Base-by-base conservation (phyloP, 192 early-diverging fungal species). In the Fimicolochytrium jonesii region DNA sequence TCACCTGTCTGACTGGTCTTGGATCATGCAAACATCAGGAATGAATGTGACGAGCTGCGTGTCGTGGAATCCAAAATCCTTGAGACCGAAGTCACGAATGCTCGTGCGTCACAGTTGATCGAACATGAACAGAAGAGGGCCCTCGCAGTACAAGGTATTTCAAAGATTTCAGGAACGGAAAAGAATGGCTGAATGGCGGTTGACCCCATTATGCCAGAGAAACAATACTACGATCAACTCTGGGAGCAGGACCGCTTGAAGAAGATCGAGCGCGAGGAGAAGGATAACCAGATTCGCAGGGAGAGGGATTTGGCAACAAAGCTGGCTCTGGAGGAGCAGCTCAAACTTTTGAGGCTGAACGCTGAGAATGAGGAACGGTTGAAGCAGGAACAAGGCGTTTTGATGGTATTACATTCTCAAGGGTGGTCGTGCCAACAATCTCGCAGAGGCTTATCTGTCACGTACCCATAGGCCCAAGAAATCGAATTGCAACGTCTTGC, bases 171-270 rank as follows among this genome's bases (percentile, higher is more conserved):
- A n/a, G n/a, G n/a, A n/a, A n/a, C n/a, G n/a, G n/a, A n/a, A n/a
- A n/a, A n/a, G n/a, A n/a, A n/a, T n/a, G n/a, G n/a, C n/a, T n/a
- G n/a, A n/a, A n/a, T n/a, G n/a, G n/a, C n/a, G n/a, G n/a, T n/a
- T n/a, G n/a, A n/a, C n/a, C n/a, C n/a, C n/a, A n/a, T n/a, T n/a
- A n/a, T n/a, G n/a, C n/a, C 35, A 67, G 79, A 81, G 48, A 79
- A 80, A 39, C 48, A 58, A 57, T 74, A 74, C 63, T 82, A 68
- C 49, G 80, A 72, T 43, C 35, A 61, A 25, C 58, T 82, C 0
- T 82, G 77, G 77, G 80, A 82, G 59, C 69, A 79, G 55, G 80
- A 77, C 48, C 62, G 80, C 11, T 69, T 60, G 25, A 33, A 70
- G 22, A 82, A 82, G 69, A 77, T 79, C 35, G 59, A 71, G 26